A percentile compares a stretch with the other conserved stretches of the same genome.
Conservation (phyloP, 352 stramenopile genomes). For the Halophytophthora polymorphica region DNA sequence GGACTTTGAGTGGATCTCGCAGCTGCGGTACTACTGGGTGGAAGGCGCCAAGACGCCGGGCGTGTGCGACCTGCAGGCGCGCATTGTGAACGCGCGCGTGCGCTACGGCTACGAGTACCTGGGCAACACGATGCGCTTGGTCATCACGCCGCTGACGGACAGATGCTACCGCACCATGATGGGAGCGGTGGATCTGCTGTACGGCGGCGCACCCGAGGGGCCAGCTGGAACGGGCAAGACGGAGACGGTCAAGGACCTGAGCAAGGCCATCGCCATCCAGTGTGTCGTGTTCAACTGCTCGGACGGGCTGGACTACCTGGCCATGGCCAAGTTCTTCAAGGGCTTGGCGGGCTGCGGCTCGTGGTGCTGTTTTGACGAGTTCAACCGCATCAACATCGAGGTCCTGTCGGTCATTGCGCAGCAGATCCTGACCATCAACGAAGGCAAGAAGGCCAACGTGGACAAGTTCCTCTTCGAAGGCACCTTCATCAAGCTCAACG, state of each 20-base stretch:
- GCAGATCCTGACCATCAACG: conserved; percentile 93
- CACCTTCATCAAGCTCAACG: conserved; percentile 91
- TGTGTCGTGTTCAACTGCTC: conserved; percentile 96
- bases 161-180: conserved; percentile 94
- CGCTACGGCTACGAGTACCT: conserved; percentile 92
- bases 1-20: conserved; percentile 93
- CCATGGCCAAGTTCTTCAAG: conserved; percentile 97
- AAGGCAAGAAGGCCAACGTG: conserved; percentile 87
- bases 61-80: conserved; percentile 74
- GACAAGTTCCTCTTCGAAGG: conserved; percentile 94
- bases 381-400: conserved; percentile 96
- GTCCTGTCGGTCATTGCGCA: conserved; percentile 94
- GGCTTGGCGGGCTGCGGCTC: conserved; percentile 89
- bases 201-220: conserved; percentile 91
- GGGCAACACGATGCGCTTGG: conserved; percentile 90
- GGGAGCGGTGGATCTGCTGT: conserved; percentile 91
- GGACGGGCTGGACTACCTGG: conserved; percentile 89
- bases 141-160: conserved; percentile 95
- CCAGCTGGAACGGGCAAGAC: conserved; percentile 94
- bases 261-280: conserved; percentile 94
- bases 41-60: conserved; percentile 51
- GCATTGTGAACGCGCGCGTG: conserved; percentile 87
- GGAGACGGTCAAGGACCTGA: conserved; percentile 94
- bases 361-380: conserved; percentile 95
- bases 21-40: conserved; percentile 93